A percentile compares a stretch with the other conserved stretches of the same genome.
Conservation (phyloP, 441 rosid genomes). For the Manihot esculenta region DNA sequence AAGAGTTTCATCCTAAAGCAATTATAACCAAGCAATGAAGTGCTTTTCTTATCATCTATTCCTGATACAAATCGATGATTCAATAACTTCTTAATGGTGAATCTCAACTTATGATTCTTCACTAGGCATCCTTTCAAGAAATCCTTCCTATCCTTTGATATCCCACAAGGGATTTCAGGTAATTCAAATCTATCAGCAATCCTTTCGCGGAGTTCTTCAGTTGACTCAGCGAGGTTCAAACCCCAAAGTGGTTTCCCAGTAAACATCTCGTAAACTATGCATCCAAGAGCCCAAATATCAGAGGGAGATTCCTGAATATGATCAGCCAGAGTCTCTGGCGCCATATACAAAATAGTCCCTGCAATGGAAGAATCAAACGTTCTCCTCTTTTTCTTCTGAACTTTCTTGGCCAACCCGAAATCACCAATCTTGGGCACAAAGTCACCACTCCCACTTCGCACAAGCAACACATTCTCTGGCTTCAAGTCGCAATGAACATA, state of each 20-base stretch:
- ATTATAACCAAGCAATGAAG: too few relatives aligned
- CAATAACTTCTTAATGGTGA: conserved; percentile 32
- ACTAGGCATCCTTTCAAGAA: conserved; percentile 10
- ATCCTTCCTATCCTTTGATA: conserved; percentile 30
- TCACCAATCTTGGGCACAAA: conserved; percentile 30
- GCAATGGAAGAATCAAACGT: conserved; percentile 8
- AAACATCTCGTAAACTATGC: conserved; percentile 31
- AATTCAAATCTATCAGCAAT: conserved; percentile 19
- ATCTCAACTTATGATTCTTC: conserved; percentile 22
- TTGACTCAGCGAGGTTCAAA: not conserved
- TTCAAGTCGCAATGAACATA: conserved; percentile 23
- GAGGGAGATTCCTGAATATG: conserved; percentile 28
- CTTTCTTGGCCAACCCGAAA: conserved; percentile 33
- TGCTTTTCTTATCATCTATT: too few relatives aligned
- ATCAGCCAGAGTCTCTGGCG: conserved; percentile 22
- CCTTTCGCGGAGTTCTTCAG: conserved; percentile 9
- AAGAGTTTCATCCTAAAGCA: too few relatives aligned
- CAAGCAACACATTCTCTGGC: conserved; percentile 28
- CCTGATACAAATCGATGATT: conserved; percentile 29
- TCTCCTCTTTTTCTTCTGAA: conserved; percentile 16
- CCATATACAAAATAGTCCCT: conserved; percentile 30
- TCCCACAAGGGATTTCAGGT: conserved; percentile 27
- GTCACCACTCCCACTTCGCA: not conserved
- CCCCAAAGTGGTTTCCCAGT: conserved; percentile 28
- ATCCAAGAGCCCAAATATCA: conserved; percentile 39